Percentiles rank a stretch among this genome's conserved stretches.
Evolutionary conservation across 345 rosid genomes (phyloP).

Genomic region (Euphorbia pulcherrima): DNA sequence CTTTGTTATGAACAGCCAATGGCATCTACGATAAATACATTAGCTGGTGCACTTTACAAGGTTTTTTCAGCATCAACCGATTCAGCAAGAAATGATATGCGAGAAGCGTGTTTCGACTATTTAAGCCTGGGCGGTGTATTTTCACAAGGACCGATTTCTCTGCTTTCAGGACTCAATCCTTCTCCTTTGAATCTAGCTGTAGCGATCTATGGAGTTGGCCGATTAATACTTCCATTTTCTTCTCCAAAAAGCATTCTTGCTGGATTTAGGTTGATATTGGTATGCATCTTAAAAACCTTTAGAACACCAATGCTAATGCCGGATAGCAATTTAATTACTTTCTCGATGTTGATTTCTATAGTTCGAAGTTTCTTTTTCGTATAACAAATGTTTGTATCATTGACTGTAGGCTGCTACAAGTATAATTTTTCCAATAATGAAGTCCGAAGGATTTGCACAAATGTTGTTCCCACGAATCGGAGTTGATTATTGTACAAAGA

Average conservation of each 20-base stretch:
- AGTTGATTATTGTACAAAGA: too few species aligned
- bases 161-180: constrained; percentile 49
- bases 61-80: constrained; percentile 46
- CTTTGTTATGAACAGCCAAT: constrained; percentile 27
- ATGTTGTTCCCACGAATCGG: too few species aligned
- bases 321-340: too few species aligned
- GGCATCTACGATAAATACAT: constrained; percentile 44
- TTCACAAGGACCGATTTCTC: constrained; percentile 39
- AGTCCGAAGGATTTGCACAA: too few species aligned
- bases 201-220: constrained; percentile 45
- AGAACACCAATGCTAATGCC: too few species aligned
- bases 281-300: too few species aligned
- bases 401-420: too few species aligned
- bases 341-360: too few species aligned
- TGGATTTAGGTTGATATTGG: too few species aligned
- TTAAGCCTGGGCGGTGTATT: constrained; percentile 42
- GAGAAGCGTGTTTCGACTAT: constrained; percentile 48
- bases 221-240: constrained; percentile 40
- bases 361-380: too few species aligned
- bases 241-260: constrained; percentile 39
- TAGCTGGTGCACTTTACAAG: constrained; percentile 24
- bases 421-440: too few species aligned
- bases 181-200: constrained; percentile 42
- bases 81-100: constrained; percentile 46
- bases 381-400: too few species aligned